A percentile compares a stretch with the other conserved stretches of the same genome.
Evolutionary conservation across 192 early-diverging fungal genomes (phyloP).

Genomic region (Chytriomyces hyalinus): DNA sequence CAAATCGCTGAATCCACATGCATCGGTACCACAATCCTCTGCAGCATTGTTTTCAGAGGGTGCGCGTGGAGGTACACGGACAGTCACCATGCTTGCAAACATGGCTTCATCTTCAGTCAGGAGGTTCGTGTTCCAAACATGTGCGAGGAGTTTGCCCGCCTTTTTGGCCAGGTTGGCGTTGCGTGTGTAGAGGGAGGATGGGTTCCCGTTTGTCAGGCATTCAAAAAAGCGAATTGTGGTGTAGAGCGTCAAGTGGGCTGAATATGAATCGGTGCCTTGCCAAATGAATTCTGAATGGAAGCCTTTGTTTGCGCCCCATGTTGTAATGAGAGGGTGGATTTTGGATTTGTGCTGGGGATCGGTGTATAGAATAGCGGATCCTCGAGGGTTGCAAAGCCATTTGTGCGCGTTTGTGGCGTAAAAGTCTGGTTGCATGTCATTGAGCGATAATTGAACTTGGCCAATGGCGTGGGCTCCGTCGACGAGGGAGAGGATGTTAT

Average conservation of each 20-base stretch:
- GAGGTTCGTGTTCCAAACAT: slow-evolving; percentile 40
- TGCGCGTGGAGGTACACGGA: slow-evolving; percentile 11
- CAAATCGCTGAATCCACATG: slow-evolving; percentile 23
- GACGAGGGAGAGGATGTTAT: slow-evolving; percentile 37
- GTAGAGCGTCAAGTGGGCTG: slow-evolving; percentile 35
- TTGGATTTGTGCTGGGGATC: slow-evolving; percentile 27
- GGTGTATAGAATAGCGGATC: slow-evolving; percentile 42
- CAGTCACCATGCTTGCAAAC: slow-evolving; percentile 35
- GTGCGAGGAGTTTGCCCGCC: slow-evolving; percentile 31
- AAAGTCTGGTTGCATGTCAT: slow-evolving; percentile 60
- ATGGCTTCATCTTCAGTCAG: slow-evolving; percentile 27
- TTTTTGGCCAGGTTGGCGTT: slow-evolving; percentile 39
- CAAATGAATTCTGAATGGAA: slow-evolving; percentile 47
- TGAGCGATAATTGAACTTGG: slow-evolving; percentile 37
- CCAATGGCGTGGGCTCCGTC: slow-evolving; percentile 55
- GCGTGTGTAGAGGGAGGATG: slow-evolving; percentile 18
- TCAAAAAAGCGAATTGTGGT: slow-evolving; percentile 27
- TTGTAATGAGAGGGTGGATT: slow-evolving; percentile 38
- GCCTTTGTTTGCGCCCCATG: slow-evolving; percentile 28
- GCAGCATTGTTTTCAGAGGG: neutral
- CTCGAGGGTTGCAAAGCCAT: slow-evolving; percentile 49
- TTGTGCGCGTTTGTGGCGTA: slow-evolving; percentile 52
- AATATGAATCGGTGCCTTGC: slow-evolving; percentile 52
- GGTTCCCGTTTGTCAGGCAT: slow-evolving; percentile 22
- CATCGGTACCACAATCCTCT: slow-evolving; percentile 14